Base-by-base conservation (phyloP, 208 protist species). In the Trichomonas vaginalis region DNA sequence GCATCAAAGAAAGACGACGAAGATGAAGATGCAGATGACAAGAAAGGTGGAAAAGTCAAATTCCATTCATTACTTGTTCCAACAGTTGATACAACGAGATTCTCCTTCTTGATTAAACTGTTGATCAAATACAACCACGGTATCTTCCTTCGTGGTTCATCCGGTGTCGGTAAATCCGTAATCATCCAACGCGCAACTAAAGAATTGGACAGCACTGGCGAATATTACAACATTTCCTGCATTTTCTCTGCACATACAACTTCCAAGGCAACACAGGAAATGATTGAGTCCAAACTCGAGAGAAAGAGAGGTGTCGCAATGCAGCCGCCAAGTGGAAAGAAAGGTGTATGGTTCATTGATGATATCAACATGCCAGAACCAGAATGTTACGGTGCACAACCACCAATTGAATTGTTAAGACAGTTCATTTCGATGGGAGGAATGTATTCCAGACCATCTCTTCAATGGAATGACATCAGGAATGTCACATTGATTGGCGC, bases 61-160 rank as follows among this genome's bases (percentile, higher is more conserved):
- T 99, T 99, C 97, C 96, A 97, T 17, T 98, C 99, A 95, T 98
- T 99, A 88, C 99, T 99, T 95, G 98, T 99, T 12, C 98, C 98
- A 35, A 99, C 98, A 23, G 97, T 98, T 42, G 99, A 99, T 96
- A 98, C 99, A 49, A 97, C 98, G n/a, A 98, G 98, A 39, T 99
- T 98, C 97, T 99, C 98, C 96, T 99, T 97, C 96, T 97, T 99
- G 47, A 97, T 99, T 56, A 97, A 98, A 46, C 96, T 98, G 39
- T 98, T 99, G 15, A 96, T 99, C 15, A 96, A 97, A 70, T 97
- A 98, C 88, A 97, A 97, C 51, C 98, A 98, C 92, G 97, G 98
- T 96, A 98, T 98, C 0, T 98, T 99, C 9, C 98, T 97, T 96
- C 98, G 98, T 95, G 99, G 99, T 21, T 98, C 98, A 14, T 99